Evolutionary conservation across 2,329 filamentous ascomycete species (phyloP).

Genomic region (Aureobasidium sp.): DNA sequence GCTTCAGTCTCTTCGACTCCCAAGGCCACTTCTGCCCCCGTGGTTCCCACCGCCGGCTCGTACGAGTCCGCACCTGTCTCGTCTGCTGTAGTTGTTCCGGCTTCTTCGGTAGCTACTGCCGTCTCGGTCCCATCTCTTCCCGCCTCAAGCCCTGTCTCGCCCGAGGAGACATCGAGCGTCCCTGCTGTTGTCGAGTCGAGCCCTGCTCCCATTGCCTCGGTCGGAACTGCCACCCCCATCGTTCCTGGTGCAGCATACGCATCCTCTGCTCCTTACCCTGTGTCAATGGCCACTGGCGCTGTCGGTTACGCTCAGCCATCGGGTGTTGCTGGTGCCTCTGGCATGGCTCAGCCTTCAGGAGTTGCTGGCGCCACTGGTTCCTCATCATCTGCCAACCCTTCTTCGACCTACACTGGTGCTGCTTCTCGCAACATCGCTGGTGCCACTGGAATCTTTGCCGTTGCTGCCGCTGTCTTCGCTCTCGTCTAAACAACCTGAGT

Average conservation of each 20-base stretch:
- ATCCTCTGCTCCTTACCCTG: not conserved
- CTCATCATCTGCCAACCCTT: not conserved
- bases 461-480: not conserved
- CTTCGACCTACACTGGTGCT: constrained; percentile 4
- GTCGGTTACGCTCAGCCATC: not conserved
- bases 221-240: not conserved
- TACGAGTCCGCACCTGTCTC: no score
- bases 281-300: not conserved
- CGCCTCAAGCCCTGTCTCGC: not conserved
- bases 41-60: no score
- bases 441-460: not conserved
- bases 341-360: not conserved
- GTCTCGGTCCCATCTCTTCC: not conserved
- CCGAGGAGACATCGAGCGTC: not conserved
- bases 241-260: not conserved
- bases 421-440: constrained; percentile 4
- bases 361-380: not conserved
- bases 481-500: not conserved
- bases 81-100: no score
- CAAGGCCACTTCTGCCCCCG: no score
- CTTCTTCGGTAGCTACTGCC: no score
- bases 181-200: not conserved
- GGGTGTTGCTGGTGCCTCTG: not conserved
- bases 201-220: not conserved
- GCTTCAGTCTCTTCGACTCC: not conserved